Conservation (phyloP, 2,329 filamentous ascomycete genomes). For the Emergomyces pasteurianus region DNA sequence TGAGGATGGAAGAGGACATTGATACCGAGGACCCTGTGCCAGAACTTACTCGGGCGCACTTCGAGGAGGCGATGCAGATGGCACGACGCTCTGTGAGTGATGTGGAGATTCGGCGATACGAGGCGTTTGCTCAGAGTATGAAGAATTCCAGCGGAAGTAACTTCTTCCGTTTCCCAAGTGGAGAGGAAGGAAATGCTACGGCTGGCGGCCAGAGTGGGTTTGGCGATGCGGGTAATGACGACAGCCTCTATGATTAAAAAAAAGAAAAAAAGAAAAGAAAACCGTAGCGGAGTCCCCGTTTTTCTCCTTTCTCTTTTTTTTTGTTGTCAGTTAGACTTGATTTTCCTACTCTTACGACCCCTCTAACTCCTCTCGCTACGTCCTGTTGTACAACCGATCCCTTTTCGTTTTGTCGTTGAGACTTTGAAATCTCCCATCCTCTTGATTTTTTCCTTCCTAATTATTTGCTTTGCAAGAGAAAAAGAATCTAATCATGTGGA, state of each 20-base stretch:
- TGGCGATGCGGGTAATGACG: conserved; percentile 82
- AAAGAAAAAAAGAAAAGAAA: too few relatives aligned
- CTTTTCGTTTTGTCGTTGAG: neutral
- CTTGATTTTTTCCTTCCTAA: too few relatives aligned
- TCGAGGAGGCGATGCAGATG: conserved; percentile 96
- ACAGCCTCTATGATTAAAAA: conserved; percentile 72
- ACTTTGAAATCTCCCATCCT: too few relatives aligned
- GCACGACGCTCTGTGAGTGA: conserved; percentile 90
- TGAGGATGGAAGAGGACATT: conserved; percentile 64
- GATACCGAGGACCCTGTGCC: conserved; percentile 82
- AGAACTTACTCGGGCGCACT: conserved; percentile 89
- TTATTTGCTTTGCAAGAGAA: neutral
- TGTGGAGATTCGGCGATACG: conserved; percentile 94
- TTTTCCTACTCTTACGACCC: neutral
- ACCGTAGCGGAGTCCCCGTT: neutral
- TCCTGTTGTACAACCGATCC: neutral
- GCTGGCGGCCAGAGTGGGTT: conserved; percentile 45
- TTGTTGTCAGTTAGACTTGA: neutral
- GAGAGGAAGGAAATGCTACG: conserved; percentile 43
- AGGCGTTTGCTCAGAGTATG: conserved; percentile 97
- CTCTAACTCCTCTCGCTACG: neutral
- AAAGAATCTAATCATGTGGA: neutral
- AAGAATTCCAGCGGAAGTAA: conserved; percentile 93
- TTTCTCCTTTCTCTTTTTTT: neutral
- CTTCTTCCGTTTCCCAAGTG: conserved; percentile 90